Conservation (phyloP, 2,329 filamentous ascomycete species). For the Ustilaginoidea virens region DNA sequence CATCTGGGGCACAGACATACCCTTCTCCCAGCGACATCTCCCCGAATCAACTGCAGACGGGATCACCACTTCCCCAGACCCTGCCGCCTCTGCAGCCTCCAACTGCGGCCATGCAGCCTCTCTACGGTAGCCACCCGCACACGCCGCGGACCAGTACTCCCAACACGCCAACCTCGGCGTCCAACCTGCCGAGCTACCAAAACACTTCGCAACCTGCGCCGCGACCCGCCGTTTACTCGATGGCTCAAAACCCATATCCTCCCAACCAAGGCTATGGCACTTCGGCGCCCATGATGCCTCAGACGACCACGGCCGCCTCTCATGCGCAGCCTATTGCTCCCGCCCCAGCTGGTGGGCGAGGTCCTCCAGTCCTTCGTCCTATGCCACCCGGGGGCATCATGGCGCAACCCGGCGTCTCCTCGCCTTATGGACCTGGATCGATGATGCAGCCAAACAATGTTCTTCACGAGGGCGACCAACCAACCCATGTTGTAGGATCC, state of each 20-base stretch:
- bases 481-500: slow-evolving; percentile 86
- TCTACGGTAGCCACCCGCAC: slow-evolving; percentile 44
- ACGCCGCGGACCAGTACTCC: slow-evolving; percentile 49
- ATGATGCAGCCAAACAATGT: slow-evolving; percentile 42
- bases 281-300: slow-evolving; percentile 47
- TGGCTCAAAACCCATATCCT: slow-evolving; percentile 41
- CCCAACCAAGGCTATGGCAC: slow-evolving; percentile 39
- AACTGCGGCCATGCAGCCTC: slow-evolving; percentile 24
- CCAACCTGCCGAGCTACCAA: slow-evolving; percentile 37
- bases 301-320: slow-evolving; percentile 48
- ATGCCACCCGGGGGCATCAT: slow-evolving; percentile 54
- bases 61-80: slow-evolving; percentile 33
- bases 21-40: slow-evolving; percentile 35
- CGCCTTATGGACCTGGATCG: slow-evolving; percentile 43
- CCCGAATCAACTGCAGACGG: slow-evolving; percentile 34
- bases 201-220: slow-evolving; percentile 31
- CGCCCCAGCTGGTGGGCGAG: slow-evolving; percentile 43
- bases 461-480: slow-evolving; percentile 44
- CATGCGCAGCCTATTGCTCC: slow-evolving; percentile 66
- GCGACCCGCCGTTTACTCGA: slow-evolving; percentile 35
- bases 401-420: slow-evolving; percentile 39
- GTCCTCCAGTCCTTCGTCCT: slow-evolving; percentile 47
- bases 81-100: slow-evolving; percentile 39
- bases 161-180: slow-evolving; percentile 41
- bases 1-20: slow-evolving; percentile 31